phyloP scores from a whole-genome alignment of 345 rosid species.

The Lagerstroemia speciosa region DNA sequence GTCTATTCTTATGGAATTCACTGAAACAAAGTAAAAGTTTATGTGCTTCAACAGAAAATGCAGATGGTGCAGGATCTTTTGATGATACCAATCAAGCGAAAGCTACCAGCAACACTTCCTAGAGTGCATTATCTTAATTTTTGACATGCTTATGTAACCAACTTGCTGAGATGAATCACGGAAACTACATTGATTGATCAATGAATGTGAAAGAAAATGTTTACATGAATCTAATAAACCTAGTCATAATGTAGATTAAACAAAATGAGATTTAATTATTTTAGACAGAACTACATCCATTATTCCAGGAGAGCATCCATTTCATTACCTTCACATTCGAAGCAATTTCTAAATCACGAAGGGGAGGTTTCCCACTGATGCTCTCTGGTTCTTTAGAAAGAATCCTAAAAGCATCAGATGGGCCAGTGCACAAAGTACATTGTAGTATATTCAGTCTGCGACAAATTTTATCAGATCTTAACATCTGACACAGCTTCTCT shows the following conservation, averaged over 20 bases:
- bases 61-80: not conserved
- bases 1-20: not conserved
- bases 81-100: not conserved
- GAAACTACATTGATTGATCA: not conserved
- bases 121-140: not conserved
- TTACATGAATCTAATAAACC: not conserved
- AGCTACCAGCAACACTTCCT: not conserved
- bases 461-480: slow-evolving; percentile 34
- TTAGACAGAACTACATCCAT: not conserved
- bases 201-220: not conserved
- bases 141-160: not conserved
- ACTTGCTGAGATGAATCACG: not conserved
- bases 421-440: slow-evolving; percentile 45
- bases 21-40: too few relatives aligned
- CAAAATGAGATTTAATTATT: not conserved
- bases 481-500: slow-evolving; percentile 44
- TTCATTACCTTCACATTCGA: slow-evolving; percentile 42
- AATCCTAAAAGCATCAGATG: slow-evolving; percentile 46
- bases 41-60: not conserved
- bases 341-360: slow-evolving; percentile 30
- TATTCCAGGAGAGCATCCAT: not conserved
- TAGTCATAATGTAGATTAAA: not conserved
- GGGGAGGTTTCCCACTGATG: slow-evolving; percentile 15
- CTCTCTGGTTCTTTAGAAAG: slow-evolving; percentile 33
- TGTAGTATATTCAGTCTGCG: slow-evolving; percentile 26